These are phyloP conservation scores for Alternaria sp. DNA, from an alignment of 2,329 filamentous ascomycete genomes.

Conservation along the genomic window DNA sequence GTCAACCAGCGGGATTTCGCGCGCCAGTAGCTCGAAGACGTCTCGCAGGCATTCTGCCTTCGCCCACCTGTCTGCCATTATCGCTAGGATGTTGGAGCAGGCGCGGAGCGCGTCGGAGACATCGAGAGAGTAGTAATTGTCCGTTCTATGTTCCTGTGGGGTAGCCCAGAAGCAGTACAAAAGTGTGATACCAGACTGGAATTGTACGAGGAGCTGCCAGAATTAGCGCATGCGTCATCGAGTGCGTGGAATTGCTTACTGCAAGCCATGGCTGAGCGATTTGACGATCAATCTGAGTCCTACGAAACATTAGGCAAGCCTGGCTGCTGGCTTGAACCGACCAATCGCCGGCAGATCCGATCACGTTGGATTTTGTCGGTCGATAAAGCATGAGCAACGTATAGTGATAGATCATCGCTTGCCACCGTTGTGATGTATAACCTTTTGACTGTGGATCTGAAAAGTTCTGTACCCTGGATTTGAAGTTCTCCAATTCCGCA, in stretches of 20 bases:
- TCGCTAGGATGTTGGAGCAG: slow-evolving; percentile 46
- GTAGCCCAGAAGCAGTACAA: slow-evolving; percentile 49
- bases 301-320: slow-evolving; percentile 26
- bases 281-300: slow-evolving; percentile 26
- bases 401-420: slow-evolving; percentile 30
- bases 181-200: slow-evolving; percentile 46
- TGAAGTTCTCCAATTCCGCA: slow-evolving; percentile 22
- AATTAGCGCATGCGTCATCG: slow-evolving; percentile 1
- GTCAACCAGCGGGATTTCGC: slow-evolving; percentile 27
- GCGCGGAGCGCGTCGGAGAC: slow-evolving; percentile 46
- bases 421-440: slow-evolving; percentile 26
- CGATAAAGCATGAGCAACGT: slow-evolving; percentile 25
- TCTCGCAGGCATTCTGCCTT: slow-evolving; percentile 45
- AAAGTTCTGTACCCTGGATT: slow-evolving; percentile 18
- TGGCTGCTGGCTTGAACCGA: slow-evolving; percentile 27
- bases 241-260: slow-evolving; percentile 1
- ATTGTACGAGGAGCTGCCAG: slow-evolving; percentile 26
- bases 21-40: slow-evolving; percentile 43
- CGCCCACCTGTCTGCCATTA: slow-evolving; percentile 47
- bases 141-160: slow-evolving; percentile 35
- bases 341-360: slow-evolving; percentile 25
- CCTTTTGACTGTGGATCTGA: slow-evolving; percentile 26
- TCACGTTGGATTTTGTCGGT: slow-evolving; percentile 20
- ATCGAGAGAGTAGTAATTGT: slow-evolving; percentile 31
- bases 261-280: slow-evolving; percentile 29